Evolutionary conservation across 129 eudicot genomes (phyloP).

Genomic region (Flaveria trinervia): DNA sequence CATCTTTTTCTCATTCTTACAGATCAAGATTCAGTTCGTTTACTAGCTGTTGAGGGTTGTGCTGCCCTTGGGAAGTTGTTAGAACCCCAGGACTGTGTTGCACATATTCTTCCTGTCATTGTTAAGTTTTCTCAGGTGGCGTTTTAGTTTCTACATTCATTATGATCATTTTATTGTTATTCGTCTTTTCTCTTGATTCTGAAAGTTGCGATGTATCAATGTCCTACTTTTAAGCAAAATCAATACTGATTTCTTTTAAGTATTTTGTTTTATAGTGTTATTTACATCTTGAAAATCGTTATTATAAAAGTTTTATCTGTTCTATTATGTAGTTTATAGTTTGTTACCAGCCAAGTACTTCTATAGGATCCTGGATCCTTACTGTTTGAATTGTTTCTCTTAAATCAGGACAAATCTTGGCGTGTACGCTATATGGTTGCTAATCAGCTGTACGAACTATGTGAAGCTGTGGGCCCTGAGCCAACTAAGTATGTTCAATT

Average conservation of each 20-base stretch:
- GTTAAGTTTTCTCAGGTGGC: conserved; percentile 93
- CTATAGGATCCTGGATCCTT: not conserved
- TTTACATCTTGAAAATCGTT: not conserved
- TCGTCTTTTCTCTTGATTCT: not conserved
- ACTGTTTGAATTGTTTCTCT: conserved; percentile 28
- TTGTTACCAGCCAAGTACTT: not conserved
- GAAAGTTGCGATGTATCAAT: not conserved
- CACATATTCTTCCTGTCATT: conserved; percentile 96
- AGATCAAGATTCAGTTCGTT: conserved; percentile 99
- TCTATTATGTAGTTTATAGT: not conserved
- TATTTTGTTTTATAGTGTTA: not conserved
- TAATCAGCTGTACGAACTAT: conserved; percentile 91
- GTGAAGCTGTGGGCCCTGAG: conserved; percentile 99
- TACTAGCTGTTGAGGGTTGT: conserved; percentile 99
- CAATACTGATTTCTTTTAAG: not conserved
- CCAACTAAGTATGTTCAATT: conserved; percentile 72
- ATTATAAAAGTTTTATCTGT: not conserved
- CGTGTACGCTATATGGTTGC: conserved; percentile 99
- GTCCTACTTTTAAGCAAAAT: not conserved
- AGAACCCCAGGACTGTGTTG: conserved; percentile 94
- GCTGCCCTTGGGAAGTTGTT: conserved; percentile 98
- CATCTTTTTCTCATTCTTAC: conserved; percentile 21
- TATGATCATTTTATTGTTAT: conserved; percentile 5
- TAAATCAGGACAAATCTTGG: conserved; percentile 96
- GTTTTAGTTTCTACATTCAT: not conserved